Evolutionary conservation across 164 flowering plant genomes (phyloP), one percentile per base, ranked within the genome.

Genomic region (Amborella trichopoda): DNA sequence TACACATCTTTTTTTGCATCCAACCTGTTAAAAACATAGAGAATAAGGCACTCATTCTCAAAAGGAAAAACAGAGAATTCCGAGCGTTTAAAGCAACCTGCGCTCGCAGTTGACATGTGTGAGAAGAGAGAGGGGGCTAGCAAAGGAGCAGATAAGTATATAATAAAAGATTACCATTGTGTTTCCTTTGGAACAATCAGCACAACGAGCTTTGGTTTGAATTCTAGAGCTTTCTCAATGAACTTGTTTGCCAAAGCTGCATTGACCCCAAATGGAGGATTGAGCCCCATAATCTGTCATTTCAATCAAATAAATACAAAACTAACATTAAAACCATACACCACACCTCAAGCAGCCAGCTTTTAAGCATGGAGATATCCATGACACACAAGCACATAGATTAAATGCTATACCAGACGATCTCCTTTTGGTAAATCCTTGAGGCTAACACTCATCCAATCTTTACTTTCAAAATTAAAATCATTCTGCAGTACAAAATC

Each of bases 231-330:
- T 68, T 82, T 78, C 23, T 77, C 51, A 24, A 91, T 73, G 56
- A 80, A 87, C 67, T 67, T 56, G 68, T 87, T 82, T 11, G 95
- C 99, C 43, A 78, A 68, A 27, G 66, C 32, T 17, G 81, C 78
- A 44, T 76, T 73, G 4, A 72, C 67, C 40, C 96, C 99, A 62
- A 91, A 87, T 20, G 96, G 99, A 44, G 96, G 95, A 66, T 80
- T 87, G 34, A 91, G 68, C 11, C 90, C 96, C 80, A 91, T 81
- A 40, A 91, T 68, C 96, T 91, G 59, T 14, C 40, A 23, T 0
- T n/a, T 22, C n/a, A 37, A 23, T 3, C 4, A 6, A 14, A 33
- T 13, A 14, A 53, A 45, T 38, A 18, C 5, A 40, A 40, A 20
- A 24, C 23, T 1, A 17, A 17, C 11, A 42, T 23, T 20, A 8